Evolutionary conservation across 805 yeast species (phyloP), one percentile per base, ranked within the genome.

Genomic region (Scheffersomyces coipomensis): DNA sequence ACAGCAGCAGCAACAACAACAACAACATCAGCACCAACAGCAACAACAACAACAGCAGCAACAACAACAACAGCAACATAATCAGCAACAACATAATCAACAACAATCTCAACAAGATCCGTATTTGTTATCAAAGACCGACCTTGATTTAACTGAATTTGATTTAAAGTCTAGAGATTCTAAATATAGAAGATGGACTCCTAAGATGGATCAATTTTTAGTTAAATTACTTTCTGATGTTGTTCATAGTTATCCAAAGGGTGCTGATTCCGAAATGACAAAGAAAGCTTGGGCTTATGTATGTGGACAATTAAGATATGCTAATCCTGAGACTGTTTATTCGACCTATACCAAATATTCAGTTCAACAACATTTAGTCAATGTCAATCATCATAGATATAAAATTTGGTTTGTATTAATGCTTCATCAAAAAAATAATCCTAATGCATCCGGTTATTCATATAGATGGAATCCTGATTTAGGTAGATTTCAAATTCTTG

Each of bases 261-360:
- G 55, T 4, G 60, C 55, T 1, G 57, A 54, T 12, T 51, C 65
- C 3, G 58, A 50, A 37, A 58, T 65, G 62, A 59, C 58, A n/a
- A 64, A 64, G 39, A 59, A 58, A 40, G 62, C 63, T 4, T 65
- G 71, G 71, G 59, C 58, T 4, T 65, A 64, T 40, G 60, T 65
- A 8, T 56, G 64, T 27, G 62, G 64, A 19, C 64, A 60, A 34
- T 45, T 65, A 31, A 42, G 71, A 17, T 48, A 52, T 5, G 66
- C 66, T n/a, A 64, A 65, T 39, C 71, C 71, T 1, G 64, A 62
- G 33, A 63, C 71, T 1, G 71, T 65, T 1, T 65, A 65, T 39
- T 62, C 68, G 11, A 65, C 71, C 2, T 65, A 65, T 35, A 64
- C 71, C 21, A 65, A 65, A 38, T 65, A 64, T 35, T 62, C 68